A percentile compares a stretch with the other conserved stretches of the same genome.
Conservation (phyloP, 1,284 basidiomycete genomes). For the Melampsora larici-populina region DNA sequence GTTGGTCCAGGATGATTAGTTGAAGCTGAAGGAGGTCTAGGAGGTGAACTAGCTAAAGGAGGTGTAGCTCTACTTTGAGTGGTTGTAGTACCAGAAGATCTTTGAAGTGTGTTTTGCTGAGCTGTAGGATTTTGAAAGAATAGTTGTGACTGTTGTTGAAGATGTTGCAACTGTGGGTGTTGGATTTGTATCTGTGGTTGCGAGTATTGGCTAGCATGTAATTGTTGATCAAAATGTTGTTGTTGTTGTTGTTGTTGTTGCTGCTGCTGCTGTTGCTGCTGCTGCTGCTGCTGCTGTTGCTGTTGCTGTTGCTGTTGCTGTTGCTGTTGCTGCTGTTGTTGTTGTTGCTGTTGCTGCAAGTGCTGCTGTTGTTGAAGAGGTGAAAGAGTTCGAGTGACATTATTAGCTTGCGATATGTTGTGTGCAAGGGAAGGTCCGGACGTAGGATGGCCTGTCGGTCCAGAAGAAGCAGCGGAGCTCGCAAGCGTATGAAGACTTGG, state of each 20-base stretch:
- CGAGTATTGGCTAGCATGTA: too few relatives aligned
- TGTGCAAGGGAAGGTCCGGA: constrained; percentile 3
- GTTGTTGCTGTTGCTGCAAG: constrained; percentile 30
- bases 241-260: constrained; percentile 18
- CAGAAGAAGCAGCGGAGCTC: constrained; percentile 17
- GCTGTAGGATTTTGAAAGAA: constrained; percentile 14
- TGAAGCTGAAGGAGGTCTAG: too few relatives aligned
- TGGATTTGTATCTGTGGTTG: too few relatives aligned
- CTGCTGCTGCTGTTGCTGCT: constrained; percentile 10
- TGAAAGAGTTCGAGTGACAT: constrained; percentile 14
- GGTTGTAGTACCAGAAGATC: constrained; percentile 4
- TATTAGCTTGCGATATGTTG: constrained; percentile 16
- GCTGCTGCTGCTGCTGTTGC: constrained; percentile 1
- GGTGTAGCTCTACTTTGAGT: constrained; percentile 23
- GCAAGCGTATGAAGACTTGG: constrained; percentile 13
- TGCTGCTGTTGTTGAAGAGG: constrained; percentile 38
- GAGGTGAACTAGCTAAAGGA: constrained; percentile 8
- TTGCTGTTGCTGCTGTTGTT: constrained; percentile 28
- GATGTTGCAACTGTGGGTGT: neutral
- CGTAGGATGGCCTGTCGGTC: constrained; percentile 7
- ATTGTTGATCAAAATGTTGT: constrained; percentile 26
- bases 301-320: constrained; percentile 31
- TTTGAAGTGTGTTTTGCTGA: constrained; percentile 12
- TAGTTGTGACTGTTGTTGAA: constrained; percentile 9
- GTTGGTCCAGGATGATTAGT: too few relatives aligned